These are phyloP conservation scores for Chalciporus sphaerocephalus DNA, from an alignment of 768 basidiomycete genomes.

Conservation along the genomic window DNA sequence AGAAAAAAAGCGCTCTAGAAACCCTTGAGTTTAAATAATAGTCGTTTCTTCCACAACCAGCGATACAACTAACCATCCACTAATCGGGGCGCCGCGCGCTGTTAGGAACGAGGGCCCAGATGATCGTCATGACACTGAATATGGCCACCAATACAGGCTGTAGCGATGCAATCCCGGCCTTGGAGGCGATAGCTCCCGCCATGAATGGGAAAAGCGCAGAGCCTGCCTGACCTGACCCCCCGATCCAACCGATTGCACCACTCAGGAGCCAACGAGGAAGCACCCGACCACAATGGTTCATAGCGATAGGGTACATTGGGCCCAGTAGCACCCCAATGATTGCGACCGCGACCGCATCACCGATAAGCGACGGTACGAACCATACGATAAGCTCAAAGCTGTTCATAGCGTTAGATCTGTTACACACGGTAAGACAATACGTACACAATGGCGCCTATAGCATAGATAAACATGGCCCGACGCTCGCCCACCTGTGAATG, in stretches of 20 bases:
- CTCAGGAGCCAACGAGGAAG: conserved; percentile 35
- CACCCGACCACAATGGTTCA: conserved; percentile 33
- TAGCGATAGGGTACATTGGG: conserved; percentile 63
- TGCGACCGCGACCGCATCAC: conserved; percentile 58
- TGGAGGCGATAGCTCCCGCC: conserved; percentile 42
- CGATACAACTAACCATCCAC: neutral
- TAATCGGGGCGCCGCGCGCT: conserved; percentile 7
- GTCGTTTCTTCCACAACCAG: neutral
- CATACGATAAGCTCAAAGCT: conserved; percentile 67
- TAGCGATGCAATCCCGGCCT: conserved; percentile 40
- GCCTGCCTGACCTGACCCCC: conserved; percentile 48
- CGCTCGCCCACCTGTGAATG: conserved; percentile 30
- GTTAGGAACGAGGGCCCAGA: conserved; percentile 39
- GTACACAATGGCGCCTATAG: conserved; percentile 29
- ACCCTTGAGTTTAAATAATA: neutral
- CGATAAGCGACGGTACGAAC: conserved; percentile 63
- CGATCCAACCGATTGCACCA: conserved; percentile 46
- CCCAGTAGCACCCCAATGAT: conserved; percentile 68
- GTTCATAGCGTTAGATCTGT: neutral
- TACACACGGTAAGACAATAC: neutral
- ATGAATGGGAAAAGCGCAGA: conserved; percentile 50
- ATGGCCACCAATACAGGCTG: conserved; percentile 43
- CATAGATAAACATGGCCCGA: conserved; percentile 27
- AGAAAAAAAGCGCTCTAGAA: too few relatives aligned
- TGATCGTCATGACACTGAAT: conserved; percentile 34